Conservation (phyloP, 495 filamentous ascomycete genomes). For the Xylaria cubensis region DNA sequence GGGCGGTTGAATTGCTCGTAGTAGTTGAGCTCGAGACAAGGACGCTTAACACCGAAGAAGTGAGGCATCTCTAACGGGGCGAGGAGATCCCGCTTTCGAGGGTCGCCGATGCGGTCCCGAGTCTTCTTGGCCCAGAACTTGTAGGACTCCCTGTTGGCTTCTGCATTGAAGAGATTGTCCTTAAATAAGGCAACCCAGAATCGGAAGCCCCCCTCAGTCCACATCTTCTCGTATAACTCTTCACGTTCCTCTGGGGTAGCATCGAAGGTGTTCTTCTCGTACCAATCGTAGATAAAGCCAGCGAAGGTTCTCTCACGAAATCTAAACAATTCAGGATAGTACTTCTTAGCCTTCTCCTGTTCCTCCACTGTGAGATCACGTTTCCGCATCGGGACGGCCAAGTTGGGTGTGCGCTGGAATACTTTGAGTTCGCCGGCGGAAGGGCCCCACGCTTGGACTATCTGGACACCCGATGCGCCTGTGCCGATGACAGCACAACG, state of each 20-base stretch:
- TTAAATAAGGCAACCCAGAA: conserved; percentile 42
- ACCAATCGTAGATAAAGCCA: conserved; percentile 53
- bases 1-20: conserved; percentile 64
- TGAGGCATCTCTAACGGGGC: conserved; percentile 60
- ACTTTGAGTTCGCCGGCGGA: conserved; percentile 49
- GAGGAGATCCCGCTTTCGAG: conserved; percentile 57
- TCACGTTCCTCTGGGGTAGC: conserved; percentile 54
- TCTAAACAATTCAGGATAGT: conserved; percentile 54
- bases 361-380: conserved; percentile 49
- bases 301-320: conserved; percentile 45
- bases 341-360: conserved; percentile 49
- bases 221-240: conserved; percentile 54
- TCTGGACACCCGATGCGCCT: conserved; percentile 65
- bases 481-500: conserved; percentile 64
- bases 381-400: conserved; percentile 60
- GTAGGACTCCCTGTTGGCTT: conserved; percentile 57
- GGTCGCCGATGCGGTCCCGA: conserved; percentile 57
- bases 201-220: conserved; percentile 55
- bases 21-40: conserved; percentile 61
- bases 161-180: conserved; percentile 51
- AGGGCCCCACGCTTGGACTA: conserved; percentile 54
- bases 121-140: conserved; percentile 64
- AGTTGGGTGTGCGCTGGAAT: conserved; percentile 60
- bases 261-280: conserved; percentile 51
- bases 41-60: conserved; percentile 61